Percentiles rank a stretch among this genome's conserved stretches.
Conservation (phyloP, 495 filamentous ascomycete genomes). For the Aspergillus steynii region DNA sequence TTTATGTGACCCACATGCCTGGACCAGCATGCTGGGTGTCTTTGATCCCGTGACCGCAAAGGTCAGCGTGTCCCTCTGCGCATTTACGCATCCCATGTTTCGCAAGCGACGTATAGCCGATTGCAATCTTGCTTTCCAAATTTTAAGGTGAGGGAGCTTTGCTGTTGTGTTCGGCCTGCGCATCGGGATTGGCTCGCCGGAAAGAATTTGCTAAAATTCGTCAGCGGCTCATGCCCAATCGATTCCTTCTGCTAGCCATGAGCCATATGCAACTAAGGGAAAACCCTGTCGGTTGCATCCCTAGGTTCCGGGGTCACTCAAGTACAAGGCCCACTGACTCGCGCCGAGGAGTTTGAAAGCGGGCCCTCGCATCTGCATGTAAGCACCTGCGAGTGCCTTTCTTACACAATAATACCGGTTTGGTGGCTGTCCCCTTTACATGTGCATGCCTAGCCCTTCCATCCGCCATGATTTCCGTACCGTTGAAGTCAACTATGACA, state of each 20-base stretch:
- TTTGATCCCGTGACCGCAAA: slow-evolving; percentile 47
- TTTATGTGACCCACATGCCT: slow-evolving; percentile 42
- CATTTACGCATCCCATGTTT: slow-evolving; percentile 31
- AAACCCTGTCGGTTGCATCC: slow-evolving; percentile 21
- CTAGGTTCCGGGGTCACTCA: slow-evolving; percentile 13
- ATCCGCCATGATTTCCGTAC: neutral
- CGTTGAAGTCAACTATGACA: neutral
- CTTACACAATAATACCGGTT: slow-evolving; percentile 9
- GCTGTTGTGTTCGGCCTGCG: slow-evolving; percentile 19
- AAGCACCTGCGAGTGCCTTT: slow-evolving; percentile 23
- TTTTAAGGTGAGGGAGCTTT: slow-evolving; percentile 33
- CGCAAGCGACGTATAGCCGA: slow-evolving; percentile 42
- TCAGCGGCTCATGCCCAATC: slow-evolving; percentile 34
- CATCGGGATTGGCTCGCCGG: slow-evolving; percentile 35
- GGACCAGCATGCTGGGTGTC: slow-evolving; percentile 41
- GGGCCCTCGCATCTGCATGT: slow-evolving; percentile 35
- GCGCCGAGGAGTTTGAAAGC: slow-evolving; percentile 20
- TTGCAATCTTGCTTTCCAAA: slow-evolving; percentile 21
- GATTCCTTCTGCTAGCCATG: slow-evolving; percentile 21
- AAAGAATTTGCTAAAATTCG: slow-evolving; percentile 29
- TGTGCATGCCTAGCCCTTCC: slow-evolving; percentile 8
- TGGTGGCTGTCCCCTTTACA: slow-evolving; percentile 11
- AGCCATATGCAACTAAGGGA: slow-evolving; percentile 38
- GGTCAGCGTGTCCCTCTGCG: slow-evolving; percentile 41
- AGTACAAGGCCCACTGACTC: slow-evolving; percentile 22